These are phyloP conservation scores for Oryza punctata DNA, from an alignment of 176 grass and related monocot species.

Conservation along the genomic window DNA sequence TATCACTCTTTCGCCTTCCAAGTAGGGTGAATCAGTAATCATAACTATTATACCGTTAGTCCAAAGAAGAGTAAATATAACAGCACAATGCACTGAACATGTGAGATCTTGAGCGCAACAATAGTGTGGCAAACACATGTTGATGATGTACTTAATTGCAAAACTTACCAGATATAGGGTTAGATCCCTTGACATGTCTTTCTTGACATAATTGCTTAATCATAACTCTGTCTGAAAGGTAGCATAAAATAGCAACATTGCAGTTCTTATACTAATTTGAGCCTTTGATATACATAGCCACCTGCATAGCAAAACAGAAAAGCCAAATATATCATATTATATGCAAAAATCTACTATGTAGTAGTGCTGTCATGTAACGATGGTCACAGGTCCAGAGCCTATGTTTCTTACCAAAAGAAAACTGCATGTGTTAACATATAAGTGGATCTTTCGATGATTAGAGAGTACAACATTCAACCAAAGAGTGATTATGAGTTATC, in stretches of 20 bases:
- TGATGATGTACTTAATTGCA: not conserved
- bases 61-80: not conserved
- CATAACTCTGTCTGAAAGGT: not conserved
- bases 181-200: not conserved
- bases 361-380: not conserved
- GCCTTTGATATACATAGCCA: too few species aligned
- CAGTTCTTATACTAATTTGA: too few species aligned
- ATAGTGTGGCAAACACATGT: not conserved
- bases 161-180: conserved; percentile 10
- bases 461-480: not conserved
- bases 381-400: too few species aligned
- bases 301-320: conserved; percentile 24
- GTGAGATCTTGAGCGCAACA: not conserved
- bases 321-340: conserved; percentile 19
- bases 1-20: conserved; percentile 3
- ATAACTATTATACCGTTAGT: not conserved
- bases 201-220: conserved; percentile 10
- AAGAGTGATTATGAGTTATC: not conserved
- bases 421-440: not conserved
- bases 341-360: not conserved
- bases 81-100: not conserved
- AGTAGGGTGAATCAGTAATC: too few species aligned
- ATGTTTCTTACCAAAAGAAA: too few species aligned
- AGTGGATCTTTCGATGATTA: not conserved
- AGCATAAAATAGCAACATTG: not conserved